Base-by-base conservation (phyloP, 139 green algal species). In the Chlorella sp. region DNA sequence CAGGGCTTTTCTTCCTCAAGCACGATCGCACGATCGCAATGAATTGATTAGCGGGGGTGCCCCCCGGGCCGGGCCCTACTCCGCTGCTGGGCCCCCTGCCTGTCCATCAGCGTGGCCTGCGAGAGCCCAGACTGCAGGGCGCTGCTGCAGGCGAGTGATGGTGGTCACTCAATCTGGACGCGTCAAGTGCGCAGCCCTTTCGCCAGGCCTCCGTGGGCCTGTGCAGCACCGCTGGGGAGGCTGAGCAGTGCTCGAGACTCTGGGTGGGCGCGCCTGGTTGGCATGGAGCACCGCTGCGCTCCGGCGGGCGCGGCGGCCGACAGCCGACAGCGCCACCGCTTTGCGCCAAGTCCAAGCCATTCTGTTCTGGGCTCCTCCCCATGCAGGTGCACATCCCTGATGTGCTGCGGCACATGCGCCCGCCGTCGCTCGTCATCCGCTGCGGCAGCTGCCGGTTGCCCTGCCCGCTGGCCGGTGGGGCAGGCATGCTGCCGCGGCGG, bases 371-470 rank as follows among this genome's bases (percentile, higher is more conserved):
- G 22, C 60, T n/a, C 60, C 22, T 32, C 22, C 36, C 68, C 40
- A 16, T 75, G 8, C 76, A 82, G 76, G 56, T 82, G 26, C 28
- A 56, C 16, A 34, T 82, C 16, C 76, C 76, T 36, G 76, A 82
- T 9, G 76, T 58, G 9, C 54, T 82, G 76, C 76, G 76, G 36
- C 20, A 20, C 11, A 7, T 19, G 26, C 54, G 38, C 22, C 76
- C 76, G 8, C 36, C 76, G 0, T n/a, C 24, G 13, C 34, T 82
- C 24, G 54, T 56, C 11, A 41, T 82, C 28, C 32, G 38, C 17
- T 82, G 76, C 56, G 60, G 40, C 56, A 68, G 34, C 56, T 82
- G 76, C 76, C n/a, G n/a, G n/a, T n/a, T n/a, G n/a, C n/a, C n/a
- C n/a, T n/a, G n/a, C n/a, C n/a, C n/a, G n/a, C n/a, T n/a, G n/a